Conservation (phyloP, 441 rosid genomes). For the Metrosideros polymorpha region DNA sequence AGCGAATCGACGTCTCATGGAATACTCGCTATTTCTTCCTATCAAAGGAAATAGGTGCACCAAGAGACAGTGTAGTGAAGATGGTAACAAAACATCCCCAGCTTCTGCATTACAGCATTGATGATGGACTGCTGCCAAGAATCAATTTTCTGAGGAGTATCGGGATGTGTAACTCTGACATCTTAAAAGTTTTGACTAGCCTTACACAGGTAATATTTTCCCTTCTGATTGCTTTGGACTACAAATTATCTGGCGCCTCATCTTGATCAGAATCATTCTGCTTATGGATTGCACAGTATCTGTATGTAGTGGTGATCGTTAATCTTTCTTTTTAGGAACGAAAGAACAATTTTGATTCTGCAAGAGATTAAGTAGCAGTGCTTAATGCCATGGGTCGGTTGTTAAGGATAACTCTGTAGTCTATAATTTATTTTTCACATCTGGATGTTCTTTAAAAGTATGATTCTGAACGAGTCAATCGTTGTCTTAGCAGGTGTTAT, state of each 20-base stretch:
- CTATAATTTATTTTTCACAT: neutral
- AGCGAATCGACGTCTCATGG: constrained; percentile 89
- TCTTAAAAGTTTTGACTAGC: constrained; percentile 88
- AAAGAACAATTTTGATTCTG: neutral
- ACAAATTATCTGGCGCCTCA: neutral
- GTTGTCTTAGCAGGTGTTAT: constrained; percentile 50
- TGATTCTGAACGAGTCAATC: neutral
- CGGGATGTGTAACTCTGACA: constrained; percentile 74
- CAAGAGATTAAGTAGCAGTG: neutral
- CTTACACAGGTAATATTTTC: constrained; percentile 66
- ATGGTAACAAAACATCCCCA: constrained; percentile 96
- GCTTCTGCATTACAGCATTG: constrained; percentile 90
- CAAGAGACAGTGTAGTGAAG: constrained; percentile 77
- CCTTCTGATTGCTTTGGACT: neutral
- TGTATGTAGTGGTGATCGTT: neutral
- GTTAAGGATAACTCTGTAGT: neutral
- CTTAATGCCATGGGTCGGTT: neutral
- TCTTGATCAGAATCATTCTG: neutral
- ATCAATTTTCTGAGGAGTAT: constrained; percentile 88
- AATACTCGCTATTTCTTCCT: constrained; percentile 83
- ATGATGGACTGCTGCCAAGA: constrained; percentile 81
- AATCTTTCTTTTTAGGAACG: neutral
- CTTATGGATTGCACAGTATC: neutral
- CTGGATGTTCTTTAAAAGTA: neutral
- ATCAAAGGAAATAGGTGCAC: constrained; percentile 85